Conservation (phyloP, 2,329 filamentous ascomycete genomes). For the Albophoma yamanashiensis region DNA sequence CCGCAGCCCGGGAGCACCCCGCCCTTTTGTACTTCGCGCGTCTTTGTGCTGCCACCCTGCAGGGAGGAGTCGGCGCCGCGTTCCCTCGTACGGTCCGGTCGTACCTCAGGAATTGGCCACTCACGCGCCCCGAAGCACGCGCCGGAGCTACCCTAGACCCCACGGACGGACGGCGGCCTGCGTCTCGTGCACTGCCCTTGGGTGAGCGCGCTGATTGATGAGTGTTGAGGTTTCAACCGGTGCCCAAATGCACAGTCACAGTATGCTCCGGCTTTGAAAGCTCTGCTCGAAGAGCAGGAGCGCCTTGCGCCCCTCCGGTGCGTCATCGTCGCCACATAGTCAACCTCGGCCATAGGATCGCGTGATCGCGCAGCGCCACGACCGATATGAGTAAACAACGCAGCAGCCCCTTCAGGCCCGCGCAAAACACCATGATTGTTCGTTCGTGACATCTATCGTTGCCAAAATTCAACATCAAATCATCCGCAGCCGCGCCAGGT, state of each 20-base stretch:
- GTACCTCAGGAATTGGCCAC: no score
- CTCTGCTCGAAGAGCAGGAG: no score
- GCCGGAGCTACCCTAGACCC: no score
- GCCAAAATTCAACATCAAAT: not conserved
- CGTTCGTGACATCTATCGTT: not conserved
- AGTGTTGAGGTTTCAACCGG: not conserved
- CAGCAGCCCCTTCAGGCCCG: not conserved
- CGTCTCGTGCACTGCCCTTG: not conserved
- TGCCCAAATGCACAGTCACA: no score
- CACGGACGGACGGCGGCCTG: not conserved
- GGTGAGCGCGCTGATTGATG: not conserved
- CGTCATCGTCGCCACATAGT: no score
- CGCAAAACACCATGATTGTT: not conserved
- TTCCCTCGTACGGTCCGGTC: no score
- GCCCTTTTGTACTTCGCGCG: slow-evolving; percentile 3
- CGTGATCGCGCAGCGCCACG: not conserved
- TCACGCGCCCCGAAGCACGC: not conserved
- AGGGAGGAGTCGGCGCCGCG: not conserved
- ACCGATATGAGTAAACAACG: not conserved
- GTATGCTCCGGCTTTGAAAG: no score
- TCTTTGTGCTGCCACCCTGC: not conserved
- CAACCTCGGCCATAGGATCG: not conserved
- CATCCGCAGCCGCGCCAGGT: not conserved
- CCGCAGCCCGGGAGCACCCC: slow-evolving; percentile 1
- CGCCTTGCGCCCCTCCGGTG: no score